phyloP scores from a whole-genome alignment of 2,329 filamentous ascomycete genomes.

The Aspergillus transmontanensis region DNA sequence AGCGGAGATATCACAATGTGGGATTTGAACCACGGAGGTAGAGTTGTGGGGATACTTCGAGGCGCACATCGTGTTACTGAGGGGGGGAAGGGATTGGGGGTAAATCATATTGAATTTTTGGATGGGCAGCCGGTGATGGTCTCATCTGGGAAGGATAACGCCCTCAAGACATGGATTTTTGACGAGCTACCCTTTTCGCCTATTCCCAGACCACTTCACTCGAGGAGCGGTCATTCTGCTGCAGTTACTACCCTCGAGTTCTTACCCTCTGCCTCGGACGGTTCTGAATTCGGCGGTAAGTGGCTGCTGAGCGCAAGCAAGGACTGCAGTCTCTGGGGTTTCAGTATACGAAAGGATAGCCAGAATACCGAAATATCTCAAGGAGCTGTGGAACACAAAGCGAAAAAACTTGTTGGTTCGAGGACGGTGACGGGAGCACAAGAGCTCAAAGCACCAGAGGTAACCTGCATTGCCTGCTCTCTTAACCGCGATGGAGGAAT shows the following conservation, averaged over 20 bases:
- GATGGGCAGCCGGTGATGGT: conserved; percentile 85
- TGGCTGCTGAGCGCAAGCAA: conserved; percentile 89
- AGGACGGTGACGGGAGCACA: conserved; percentile 16
- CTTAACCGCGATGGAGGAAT: conserved; percentile 94
- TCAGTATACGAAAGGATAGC: conserved; percentile 90
- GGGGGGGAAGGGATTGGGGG: conserved; percentile 65
- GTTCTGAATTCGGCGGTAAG: conserved; percentile 83
- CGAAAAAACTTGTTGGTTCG: conserved; percentile 65
- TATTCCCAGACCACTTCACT: conserved; percentile 80
- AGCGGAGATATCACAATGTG: conserved; percentile 92
- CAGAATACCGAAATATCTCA: conserved; percentile 94
- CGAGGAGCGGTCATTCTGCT: conserved; percentile 83
- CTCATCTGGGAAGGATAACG: conserved; percentile 90
- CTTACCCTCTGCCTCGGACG: conserved; percentile 84
- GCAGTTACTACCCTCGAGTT: conserved; percentile 82
- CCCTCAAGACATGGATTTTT: conserved; percentile 94
- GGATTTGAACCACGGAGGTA: conserved; percentile 88
- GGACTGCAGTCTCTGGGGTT: conserved; percentile 93
- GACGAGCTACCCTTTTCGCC: conserved; percentile 89
- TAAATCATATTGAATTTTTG: conserved; percentile 88
- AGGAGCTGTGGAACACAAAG: conserved; percentile 82
- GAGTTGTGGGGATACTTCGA: conserved; percentile 81
- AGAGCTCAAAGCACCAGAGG: conserved; percentile 80
- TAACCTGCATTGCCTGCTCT: conserved; percentile 88
- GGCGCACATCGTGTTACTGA: conserved; percentile 74